Evolutionary conservation across 257 asterid genomes (phyloP).

Genomic region (Solanum arcanum): DNA sequence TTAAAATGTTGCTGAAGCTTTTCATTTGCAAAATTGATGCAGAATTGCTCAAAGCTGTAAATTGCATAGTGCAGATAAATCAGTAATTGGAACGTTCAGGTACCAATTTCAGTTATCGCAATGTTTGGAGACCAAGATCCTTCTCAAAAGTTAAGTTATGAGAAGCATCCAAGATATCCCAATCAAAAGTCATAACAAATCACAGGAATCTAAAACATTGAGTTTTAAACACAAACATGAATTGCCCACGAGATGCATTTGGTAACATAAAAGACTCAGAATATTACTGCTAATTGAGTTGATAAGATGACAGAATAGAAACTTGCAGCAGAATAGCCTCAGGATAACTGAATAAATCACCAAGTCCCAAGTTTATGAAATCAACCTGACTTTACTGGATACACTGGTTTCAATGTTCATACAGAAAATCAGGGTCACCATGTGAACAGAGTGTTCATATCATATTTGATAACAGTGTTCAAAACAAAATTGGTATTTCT

Average conservation of each 20-base stretch:
- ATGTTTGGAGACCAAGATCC: not conserved
- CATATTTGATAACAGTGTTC: not conserved
- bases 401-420: not conserved
- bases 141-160: not conserved
- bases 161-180: not conserved
- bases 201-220: not conserved
- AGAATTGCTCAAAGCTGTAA: constrained; percentile 94
- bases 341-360: not conserved
- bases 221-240: not conserved
- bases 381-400: not conserved
- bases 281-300: not conserved
- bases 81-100: not conserved
- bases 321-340: not conserved
- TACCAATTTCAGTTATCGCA: not conserved
- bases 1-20: constrained; percentile 99
- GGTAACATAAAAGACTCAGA: not conserved
- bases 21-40: constrained; percentile 98
- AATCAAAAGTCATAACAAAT: not conserved
- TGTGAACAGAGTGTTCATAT: not conserved
- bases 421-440: not conserved
- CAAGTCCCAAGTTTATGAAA: not conserved
- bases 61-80: constrained; percentile 1
- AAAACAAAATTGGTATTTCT: not conserved
- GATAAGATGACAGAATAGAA: not conserved
- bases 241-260: not conserved